Conservation (phyloP, 768 basidiomycete species). For the Boletellus emodensis region DNA sequence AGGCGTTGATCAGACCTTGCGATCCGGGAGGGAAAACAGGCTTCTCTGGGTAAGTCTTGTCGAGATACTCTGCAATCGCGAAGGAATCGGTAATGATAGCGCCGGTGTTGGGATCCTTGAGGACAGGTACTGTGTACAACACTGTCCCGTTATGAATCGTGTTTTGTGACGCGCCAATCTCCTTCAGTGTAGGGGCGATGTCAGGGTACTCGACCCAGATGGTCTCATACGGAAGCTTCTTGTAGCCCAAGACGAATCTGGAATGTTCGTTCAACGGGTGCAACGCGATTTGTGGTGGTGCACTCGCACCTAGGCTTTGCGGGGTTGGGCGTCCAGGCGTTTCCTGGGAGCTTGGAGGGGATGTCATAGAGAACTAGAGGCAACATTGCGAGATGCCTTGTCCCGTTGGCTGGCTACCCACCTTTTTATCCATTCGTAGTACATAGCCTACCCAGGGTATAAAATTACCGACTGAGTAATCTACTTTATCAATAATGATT, state of each 20-base stretch:
- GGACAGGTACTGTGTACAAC: constrained; percentile 31
- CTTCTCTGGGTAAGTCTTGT: constrained; percentile 32
- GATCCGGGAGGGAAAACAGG: constrained; percentile 24
- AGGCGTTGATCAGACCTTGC: constrained; percentile 19
- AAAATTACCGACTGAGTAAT: neutral
- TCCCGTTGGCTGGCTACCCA: neutral
- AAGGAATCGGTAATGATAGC: constrained; percentile 29
- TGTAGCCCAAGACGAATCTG: constrained; percentile 32
- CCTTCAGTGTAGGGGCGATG: constrained; percentile 23
- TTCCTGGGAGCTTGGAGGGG: constrained; percentile 28
- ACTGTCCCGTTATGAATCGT: constrained; percentile 17
- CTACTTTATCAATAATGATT: too few relatives aligned
- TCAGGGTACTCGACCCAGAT: constrained; percentile 35
- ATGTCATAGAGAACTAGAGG: constrained; percentile 37
- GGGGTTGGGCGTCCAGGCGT: constrained; percentile 36
- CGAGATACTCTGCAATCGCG: constrained; percentile 35
- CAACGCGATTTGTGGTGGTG: neutral
- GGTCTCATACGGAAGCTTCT: constrained; percentile 32
- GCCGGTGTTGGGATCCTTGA: constrained; percentile 31
- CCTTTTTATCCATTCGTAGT: constrained; percentile 1
- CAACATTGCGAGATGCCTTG: constrained; percentile 13
- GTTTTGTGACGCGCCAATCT: constrained; percentile 24
- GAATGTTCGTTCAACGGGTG: neutral
- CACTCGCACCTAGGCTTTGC: constrained; percentile 34
- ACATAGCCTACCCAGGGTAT: neutral